Conservation (phyloP, 179 eudicot genomes). For the Nepenthes alata region DNA sequence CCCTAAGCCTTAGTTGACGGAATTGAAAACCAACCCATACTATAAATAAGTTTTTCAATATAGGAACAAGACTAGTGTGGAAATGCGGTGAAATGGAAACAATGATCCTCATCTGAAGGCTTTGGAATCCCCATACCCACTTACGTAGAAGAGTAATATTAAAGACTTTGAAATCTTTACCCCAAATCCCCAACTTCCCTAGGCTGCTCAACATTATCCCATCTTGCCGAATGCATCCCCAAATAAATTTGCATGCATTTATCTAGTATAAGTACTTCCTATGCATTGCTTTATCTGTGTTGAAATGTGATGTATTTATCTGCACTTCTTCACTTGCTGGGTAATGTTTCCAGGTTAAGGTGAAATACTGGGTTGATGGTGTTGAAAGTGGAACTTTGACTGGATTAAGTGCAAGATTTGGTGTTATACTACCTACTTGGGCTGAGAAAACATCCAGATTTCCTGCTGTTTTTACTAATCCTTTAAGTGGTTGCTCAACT, state of each 20-base stretch:
- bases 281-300: neutral
- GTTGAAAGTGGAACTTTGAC: constrained; percentile 21
- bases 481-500: constrained; percentile 45
- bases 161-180: too few relatives aligned
- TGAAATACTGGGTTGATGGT: constrained; percentile 51
- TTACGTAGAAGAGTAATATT: too few relatives aligned
- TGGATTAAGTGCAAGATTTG: constrained; percentile 54
- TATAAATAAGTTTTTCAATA: too few relatives aligned
- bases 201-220: neutral
- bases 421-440: constrained; percentile 33
- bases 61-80: too few relatives aligned
- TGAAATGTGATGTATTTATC: neutral
- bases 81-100: too few relatives aligned
- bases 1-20: too few relatives aligned
- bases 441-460: constrained; percentile 22
- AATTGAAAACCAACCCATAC: too few relatives aligned
- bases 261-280: neutral
- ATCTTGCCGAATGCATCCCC: neutral
- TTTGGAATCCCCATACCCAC: too few relatives aligned
- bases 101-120: too few relatives aligned
- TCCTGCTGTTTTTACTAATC: constrained; percentile 30
- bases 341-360: constrained; percentile 36
- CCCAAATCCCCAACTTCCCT: neutral
- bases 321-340: constrained; percentile 4
- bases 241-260: too few relatives aligned